Evolutionary conservation across 352 stramenopile species (phyloP), one percentile per base, ranked within the genome.

Genomic region (Globisporangium ultimum): DNA sequence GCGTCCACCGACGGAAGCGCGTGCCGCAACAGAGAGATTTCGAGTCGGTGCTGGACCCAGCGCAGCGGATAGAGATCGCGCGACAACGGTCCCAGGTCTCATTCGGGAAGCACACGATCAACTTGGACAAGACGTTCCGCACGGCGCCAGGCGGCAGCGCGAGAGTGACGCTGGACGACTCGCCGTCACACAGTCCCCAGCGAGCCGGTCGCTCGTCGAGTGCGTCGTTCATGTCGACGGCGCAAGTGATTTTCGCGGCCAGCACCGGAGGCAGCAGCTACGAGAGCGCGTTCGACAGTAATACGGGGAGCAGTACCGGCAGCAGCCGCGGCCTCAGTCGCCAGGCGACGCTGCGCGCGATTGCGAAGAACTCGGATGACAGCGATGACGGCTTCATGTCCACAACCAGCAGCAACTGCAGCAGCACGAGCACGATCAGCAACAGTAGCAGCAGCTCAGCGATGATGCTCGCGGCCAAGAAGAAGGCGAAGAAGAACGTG

Each of bases 401-500:
- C 1, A 63, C 58, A 4, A 41, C 22, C 21, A 40, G 48, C 8
- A 63, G 56, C 20, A 50, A 13, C 22, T n/a, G 1, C 9, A 59
- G 53, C 49, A 28, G 21, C 11, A 17, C 20, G 36, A 58, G 50
- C 20, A 51, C 32, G 52, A 71, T 36, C 50, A 56, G 48, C 28
- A 50, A 40, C 38, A 55, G 14, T 14, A 41, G 60, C 48, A 41
- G 52, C 52, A 12, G 38, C 13, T 38, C 54, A 7, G 3, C 34
- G 32, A 47, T 34, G 46, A 32, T 61, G 43, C 52, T 61, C 18
- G 53, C 59, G 10, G 43, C 59, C n/a, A 49, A 67, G 57, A 70
- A 80, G 50, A 79, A 73, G 60, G 61, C 72, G 34, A 77, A 74
- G 53, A 89, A 89, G 58, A 83, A 71, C 20, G 79, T 89, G 15